Evolutionary conservation across 257 asterid species (phyloP).

Genomic region (Ocimum tenuiflorum): DNA sequence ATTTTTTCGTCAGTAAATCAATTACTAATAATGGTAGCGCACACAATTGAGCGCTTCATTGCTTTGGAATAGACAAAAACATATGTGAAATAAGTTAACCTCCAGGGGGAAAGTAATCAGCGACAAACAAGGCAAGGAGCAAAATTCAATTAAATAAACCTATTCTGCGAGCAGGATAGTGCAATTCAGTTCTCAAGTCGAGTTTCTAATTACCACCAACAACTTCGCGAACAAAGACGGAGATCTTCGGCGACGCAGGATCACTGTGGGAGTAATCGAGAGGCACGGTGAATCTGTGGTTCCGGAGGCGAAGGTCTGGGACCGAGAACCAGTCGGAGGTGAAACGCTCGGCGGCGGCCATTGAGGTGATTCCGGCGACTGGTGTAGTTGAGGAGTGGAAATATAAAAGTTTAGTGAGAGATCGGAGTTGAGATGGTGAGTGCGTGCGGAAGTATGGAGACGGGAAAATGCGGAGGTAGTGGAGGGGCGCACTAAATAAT

Average conservation of each 20-base stretch:
- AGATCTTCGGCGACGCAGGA: slow-evolving; percentile 40
- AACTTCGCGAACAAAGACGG: slow-evolving; percentile 79
- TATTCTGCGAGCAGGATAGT: background rate
- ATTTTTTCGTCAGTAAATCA: background rate
- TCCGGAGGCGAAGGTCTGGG: slow-evolving; percentile 85
- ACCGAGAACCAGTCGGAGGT: slow-evolving; percentile 65
- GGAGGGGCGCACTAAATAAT: slow-evolving; percentile 38
- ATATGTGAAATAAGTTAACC: background rate
- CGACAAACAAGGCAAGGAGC: background rate
- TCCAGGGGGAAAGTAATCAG: background rate
- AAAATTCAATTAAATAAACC: background rate
- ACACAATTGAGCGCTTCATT: background rate
- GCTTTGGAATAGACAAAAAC: slow-evolving; percentile 4
- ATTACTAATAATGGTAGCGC: background rate
- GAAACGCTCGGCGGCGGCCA: slow-evolving; percentile 37
- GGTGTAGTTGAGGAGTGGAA: slow-evolving; percentile 26
- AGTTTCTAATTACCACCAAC: slow-evolving; percentile 48
- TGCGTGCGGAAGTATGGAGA: slow-evolving; percentile 8
- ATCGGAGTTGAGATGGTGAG: slow-evolving; percentile 15
- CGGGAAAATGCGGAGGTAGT: slow-evolving; percentile 22
- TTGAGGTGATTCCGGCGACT: slow-evolving; percentile 30
- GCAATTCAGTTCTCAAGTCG: background rate
- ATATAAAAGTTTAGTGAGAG: slow-evolving; percentile 5
- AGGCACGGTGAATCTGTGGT: slow-evolving; percentile 79
- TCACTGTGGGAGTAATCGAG: slow-evolving; percentile 49